Percentiles rank a stretch among this genome's conserved stretches.
phyloP scores from a whole-genome alignment of 1,139 yeast species.

The Debaryomyces coudertii region DNA sequence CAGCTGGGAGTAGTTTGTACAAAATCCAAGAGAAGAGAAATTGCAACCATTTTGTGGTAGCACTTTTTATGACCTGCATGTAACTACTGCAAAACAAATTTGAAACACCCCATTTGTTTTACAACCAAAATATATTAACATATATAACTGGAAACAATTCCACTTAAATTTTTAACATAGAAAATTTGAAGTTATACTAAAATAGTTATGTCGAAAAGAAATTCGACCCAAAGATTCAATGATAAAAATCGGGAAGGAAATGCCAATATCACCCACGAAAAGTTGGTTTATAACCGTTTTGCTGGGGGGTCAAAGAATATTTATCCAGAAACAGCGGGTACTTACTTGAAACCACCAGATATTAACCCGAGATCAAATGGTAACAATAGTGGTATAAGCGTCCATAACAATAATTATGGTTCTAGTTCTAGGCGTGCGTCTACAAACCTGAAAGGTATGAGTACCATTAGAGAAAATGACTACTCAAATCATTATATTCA shows the following conservation, averaged over 20 bases:
- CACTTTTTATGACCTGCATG: slow-evolving; percentile 6
- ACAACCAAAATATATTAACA: slow-evolving; percentile 1
- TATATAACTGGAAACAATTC: slow-evolving; percentile 1
- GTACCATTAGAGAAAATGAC: slow-evolving; percentile 51
- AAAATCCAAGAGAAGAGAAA: not conserved
- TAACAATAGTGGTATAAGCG: not conserved
- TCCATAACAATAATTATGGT: not conserved
- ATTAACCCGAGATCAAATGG: not conserved
- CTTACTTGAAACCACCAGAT: not conserved
- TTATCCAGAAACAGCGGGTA: slow-evolving; percentile 4
- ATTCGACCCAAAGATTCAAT: not conserved
- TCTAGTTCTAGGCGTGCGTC: not conserved
- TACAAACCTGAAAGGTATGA: not conserved
- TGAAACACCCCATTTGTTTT: slow-evolving; percentile 11
- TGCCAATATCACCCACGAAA: not conserved
- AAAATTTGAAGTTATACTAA: not conserved
- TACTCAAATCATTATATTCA: slow-evolving; percentile 72
- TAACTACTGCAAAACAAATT: slow-evolving; percentile 9
- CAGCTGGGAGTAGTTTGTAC: not conserved
- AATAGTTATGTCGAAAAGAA: slow-evolving; percentile 1
- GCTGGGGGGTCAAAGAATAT: slow-evolving; percentile 9
- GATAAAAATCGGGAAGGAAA: not conserved
- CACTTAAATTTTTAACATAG: not conserved
- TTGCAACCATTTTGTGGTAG: slow-evolving; percentile 16
- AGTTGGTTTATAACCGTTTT: slow-evolving; percentile 8